A percentile compares a stretch with the other conserved stretches of the same genome.
phyloP scores from a whole-genome alignment of 2,329 filamentous ascomycete species.

The Neospermospora avenae region DNA sequence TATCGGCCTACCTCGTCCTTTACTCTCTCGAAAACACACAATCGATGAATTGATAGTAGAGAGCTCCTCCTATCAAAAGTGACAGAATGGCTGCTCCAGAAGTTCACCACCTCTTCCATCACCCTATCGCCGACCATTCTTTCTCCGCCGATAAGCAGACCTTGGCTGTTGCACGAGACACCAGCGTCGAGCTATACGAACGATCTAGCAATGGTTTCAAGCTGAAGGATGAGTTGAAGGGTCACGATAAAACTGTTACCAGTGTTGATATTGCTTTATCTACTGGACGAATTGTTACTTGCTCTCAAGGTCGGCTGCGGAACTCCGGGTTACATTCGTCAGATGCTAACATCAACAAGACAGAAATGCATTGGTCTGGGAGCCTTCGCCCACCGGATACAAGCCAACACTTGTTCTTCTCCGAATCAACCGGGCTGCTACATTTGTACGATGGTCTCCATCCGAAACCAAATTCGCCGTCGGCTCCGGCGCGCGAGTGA shows the following conservation, averaged over 20 bases:
- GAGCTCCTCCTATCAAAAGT: conserved; percentile 83
- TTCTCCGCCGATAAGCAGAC: conserved; percentile 90
- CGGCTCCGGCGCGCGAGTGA: conserved; percentile 90
- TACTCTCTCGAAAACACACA: conserved; percentile 8
- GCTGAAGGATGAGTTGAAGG: conserved; percentile 88
- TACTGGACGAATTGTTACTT: conserved; percentile 92
- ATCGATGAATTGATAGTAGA: conserved; percentile 74
- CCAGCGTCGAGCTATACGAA: conserved; percentile 83
- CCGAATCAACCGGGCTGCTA: conserved; percentile 93
- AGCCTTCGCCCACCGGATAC: conserved; percentile 86
- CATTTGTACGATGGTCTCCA: conserved; percentile 95
- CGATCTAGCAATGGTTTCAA: conserved; percentile 70
- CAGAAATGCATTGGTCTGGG: conserved; percentile 97
- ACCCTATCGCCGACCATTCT: conserved; percentile 94
- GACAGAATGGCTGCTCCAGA: conserved; percentile 74
- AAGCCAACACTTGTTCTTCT: conserved; percentile 96
- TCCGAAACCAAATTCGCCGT: conserved; percentile 97
- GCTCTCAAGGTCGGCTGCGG: conserved; percentile 73
- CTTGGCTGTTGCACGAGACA: conserved; percentile 88
- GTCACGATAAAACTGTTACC: conserved; percentile 95
- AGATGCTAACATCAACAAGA: conserved; percentile 50
- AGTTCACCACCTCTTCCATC: conserved; percentile 95
- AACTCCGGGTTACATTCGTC: background rate
- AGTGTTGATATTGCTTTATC: conserved; percentile 91
- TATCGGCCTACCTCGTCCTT: conserved; percentile 7